Base-by-base conservation (phyloP, 352 stramenopile genomes). In the Phytopythium cucurbitacearum region DNA sequence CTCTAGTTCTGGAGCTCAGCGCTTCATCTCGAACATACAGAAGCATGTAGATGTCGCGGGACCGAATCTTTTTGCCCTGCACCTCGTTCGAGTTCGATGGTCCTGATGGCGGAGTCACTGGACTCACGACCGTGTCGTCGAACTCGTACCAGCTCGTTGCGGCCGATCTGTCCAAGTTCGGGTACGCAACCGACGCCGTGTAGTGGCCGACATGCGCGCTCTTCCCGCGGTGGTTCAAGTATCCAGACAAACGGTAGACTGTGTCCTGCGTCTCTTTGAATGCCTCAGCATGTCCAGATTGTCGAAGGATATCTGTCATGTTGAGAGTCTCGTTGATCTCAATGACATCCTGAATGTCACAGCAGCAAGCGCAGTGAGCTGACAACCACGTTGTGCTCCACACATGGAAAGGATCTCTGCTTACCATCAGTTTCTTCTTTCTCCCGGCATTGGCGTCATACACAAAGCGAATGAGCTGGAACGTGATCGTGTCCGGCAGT, bases 351-450 rank as follows among this genome's bases (percentile, higher is more conserved):
- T 94, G 51, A 9, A 3, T 42, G 2, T 28, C 21, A 28, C 21
- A 28, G 21, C 21, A 28, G 21, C 2, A 28, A 28, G 21, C 21
- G 21, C 1, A 28, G 21, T 28, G 21, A 28, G 21, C 21, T 28
- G 21, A 28, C 21, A 28, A 28, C 1, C 21, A 28, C 21, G 21
- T 28, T 28, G 21, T 1, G 1, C 21, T 28, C 21, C 21, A 28
- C 21, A 28, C 21, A 28, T 28, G 21, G 21, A 15, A 57, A 59
- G 12, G 21, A 28, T 28, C 21, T 28, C 21, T 28, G 21, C 21
- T 28, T 37, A 91, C 81, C 79, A 81, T 92, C 13, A 96, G 55
- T 48, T 96, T 96, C 55, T 94, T 94, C 58, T 92, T 95, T 7
- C 69, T 64, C 9, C 75, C 72, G 3, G 73, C 76, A 36, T 82